Evolutionary conservation across 2,329 filamentous ascomycete species (phyloP), one percentile per base, ranked within the genome.

Genomic region (Pyrenophora tritici-repentis): DNA sequence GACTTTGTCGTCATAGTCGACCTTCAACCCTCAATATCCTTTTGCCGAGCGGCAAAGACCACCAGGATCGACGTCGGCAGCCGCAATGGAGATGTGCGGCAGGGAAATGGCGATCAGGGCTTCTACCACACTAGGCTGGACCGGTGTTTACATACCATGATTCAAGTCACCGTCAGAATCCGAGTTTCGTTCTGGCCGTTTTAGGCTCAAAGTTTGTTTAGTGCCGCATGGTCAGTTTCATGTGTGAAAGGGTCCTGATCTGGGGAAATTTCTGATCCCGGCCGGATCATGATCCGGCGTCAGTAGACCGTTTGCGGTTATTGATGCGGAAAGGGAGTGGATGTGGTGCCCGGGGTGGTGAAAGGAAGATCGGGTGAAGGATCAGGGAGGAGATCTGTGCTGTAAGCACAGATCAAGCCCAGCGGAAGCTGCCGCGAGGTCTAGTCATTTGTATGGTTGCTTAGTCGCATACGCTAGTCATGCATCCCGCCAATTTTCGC

Each of bases 171-270:
- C 40, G 56, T 59, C 49, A 57, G 41, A 42, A 49, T 39, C 55
- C 41, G 37, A 48, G 59, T 67, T 65, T 66, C 58, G 62, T 41
- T 56, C 39, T 46, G 18, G 38, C 59, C 51, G 42, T 43, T 59
- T 62, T 59, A 32, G 52, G 57, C 24, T 38, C 29, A 49, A 50
- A 51, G 47, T 54, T 61, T 58, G 48, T 61, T 62, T 69, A 49
- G 62, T 63, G 69, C 61, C 58, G 60, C 68, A 70, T 56, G 46
- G 47, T 40, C 37, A 31, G 70, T 73, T 72, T 73, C 70, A 71
- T 22, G 42, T 34, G 41, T 37, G 38, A 34, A 46, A 29, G 47
- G 47, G 59, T 50, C 54, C 44, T 52, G 39, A 59, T 56, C 53
- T 59, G 62, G 56, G 44, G 50, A 58, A 58, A 61, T 54, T 54